A percentile compares a stretch with the other conserved stretches of the same genome.
Evolutionary conservation across 2,329 filamentous ascomycete genomes (phyloP).

Genomic region (Exophiala lecanii-corni): DNA sequence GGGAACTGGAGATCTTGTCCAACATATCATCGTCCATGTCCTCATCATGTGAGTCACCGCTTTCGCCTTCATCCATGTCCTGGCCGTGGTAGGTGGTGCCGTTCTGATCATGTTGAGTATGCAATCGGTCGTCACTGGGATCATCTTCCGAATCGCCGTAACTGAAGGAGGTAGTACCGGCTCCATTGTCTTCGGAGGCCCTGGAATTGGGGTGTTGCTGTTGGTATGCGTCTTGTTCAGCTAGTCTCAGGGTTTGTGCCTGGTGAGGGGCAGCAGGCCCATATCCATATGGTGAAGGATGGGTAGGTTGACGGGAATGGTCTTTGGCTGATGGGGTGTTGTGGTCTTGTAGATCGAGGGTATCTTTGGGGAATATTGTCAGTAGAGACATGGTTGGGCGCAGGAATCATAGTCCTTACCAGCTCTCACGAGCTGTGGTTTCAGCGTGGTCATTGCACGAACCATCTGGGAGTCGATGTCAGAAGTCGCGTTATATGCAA

Average conservation of each 20-base stretch:
- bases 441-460: constrained; percentile 26
- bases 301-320: constrained; percentile 57
- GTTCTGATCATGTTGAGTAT: constrained; percentile 14
- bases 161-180: constrained; percentile 8
- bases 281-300: constrained; percentile 48
- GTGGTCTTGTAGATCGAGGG: constrained; percentile 87
- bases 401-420: constrained; percentile 31
- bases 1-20: constrained; percentile 98
- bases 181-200: constrained; percentile 32
- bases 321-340: constrained; percentile 78
- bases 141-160: constrained; percentile 55
- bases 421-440: constrained; percentile 43
- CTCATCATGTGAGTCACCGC: constrained; percentile 63
- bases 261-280: constrained; percentile 72
- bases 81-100: constrained; percentile 22
- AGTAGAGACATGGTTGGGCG: constrained; percentile 1
- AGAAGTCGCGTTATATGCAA: constrained; percentile 16
- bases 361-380: constrained; percentile 57
- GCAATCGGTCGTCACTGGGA: constrained; percentile 47
- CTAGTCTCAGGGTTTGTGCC: constrained; percentile 74
- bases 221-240: constrained; percentile 69
- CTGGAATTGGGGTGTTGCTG: constrained; percentile 63
- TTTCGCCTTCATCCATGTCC: constrained; percentile 44
- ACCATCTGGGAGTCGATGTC: constrained; percentile 17
- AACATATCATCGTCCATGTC: constrained; percentile 88